Percentiles rank a stretch among this genome's conserved stretches.
Conservation (phyloP, 768 basidiomycete species). For the Agaricus subrufescens region DNA sequence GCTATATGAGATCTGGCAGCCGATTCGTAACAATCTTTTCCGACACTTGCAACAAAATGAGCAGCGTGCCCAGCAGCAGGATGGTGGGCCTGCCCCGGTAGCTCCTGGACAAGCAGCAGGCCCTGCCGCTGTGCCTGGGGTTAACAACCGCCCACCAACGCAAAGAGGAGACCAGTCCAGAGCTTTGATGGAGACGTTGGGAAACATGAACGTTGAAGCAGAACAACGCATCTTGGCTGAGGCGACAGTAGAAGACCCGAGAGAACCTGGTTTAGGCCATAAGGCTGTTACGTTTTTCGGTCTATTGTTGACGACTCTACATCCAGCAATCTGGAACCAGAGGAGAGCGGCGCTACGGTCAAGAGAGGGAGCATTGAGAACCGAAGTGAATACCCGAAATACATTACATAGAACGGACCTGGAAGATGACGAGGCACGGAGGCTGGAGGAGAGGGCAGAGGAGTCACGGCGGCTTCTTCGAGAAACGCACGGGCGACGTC, state of each 20-base stretch:
- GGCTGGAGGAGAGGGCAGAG: constrained; percentile 24
- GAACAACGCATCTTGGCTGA: constrained; percentile 50
- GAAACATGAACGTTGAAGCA: constrained; percentile 49
- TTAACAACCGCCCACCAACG: constrained; percentile 6
- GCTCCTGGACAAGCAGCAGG: background rate
- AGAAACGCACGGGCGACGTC: constrained; percentile 45
- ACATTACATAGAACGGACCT: constrained; percentile 17
- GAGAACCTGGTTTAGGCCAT: constrained; percentile 45
- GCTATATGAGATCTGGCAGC: constrained; percentile 72
- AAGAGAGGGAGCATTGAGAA: constrained; percentile 63
- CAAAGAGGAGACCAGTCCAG: constrained; percentile 29
- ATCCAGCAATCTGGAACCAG: constrained; percentile 74
- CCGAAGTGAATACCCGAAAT: constrained; percentile 51
- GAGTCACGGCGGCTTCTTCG: constrained; percentile 40
- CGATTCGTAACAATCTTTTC: constrained; percentile 45
- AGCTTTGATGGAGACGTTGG: constrained; percentile 43
- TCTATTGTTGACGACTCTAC: constrained; percentile 55
- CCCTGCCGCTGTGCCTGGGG: constrained; percentile 16
- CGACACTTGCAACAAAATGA: constrained; percentile 20
- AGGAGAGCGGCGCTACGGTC: constrained; percentile 52
- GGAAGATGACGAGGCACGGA: constrained; percentile 17
- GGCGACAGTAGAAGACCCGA: constrained; percentile 19
- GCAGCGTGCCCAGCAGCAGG: constrained; percentile 9
- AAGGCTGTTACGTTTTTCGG: constrained; percentile 50
- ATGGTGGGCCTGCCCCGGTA: constrained; percentile 9